Percentiles rank a stretch among this genome's conserved stretches.
Conservation (phyloP, 257 asterid species). For the Solanum megistacrolobum region DNA sequence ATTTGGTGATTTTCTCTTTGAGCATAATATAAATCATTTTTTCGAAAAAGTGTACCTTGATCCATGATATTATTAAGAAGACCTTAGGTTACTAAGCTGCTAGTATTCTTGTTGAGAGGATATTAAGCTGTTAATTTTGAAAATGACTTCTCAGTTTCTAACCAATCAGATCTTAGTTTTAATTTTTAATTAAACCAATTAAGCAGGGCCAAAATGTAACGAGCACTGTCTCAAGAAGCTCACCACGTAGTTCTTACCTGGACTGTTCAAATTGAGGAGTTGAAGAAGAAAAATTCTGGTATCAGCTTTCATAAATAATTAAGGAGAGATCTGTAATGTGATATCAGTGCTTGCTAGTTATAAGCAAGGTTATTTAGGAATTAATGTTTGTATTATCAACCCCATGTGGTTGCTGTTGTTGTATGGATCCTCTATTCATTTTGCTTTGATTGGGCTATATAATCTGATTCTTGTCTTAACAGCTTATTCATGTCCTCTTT, state of each 20-base stretch:
- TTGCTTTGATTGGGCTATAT: neutral
- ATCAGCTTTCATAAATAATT: neutral
- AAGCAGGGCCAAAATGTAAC: neutral
- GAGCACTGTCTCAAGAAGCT: neutral
- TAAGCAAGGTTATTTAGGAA: neutral
- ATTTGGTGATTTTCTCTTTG: neutral
- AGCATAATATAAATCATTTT: neutral
- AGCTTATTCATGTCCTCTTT: neutral
- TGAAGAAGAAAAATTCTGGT: neutral
- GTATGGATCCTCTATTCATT: no score
- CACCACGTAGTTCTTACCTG: neutral
- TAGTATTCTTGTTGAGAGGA: neutral
- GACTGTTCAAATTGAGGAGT: neutral
- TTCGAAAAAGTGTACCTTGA: neutral
- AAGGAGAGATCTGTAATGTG: neutral
- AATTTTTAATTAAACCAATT: neutral
- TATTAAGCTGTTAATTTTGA: neutral
- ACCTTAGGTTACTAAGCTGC: neutral
- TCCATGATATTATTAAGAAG: neutral
- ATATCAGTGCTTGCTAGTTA: neutral
- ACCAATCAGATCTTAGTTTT: neutral
- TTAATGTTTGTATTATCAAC: neutral
- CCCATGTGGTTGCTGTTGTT: neutral
- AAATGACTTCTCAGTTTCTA: neutral
- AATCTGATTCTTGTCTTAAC: neutral